Base-by-base conservation (phyloP, 1,284 basidiomycete species). In the Peniophora sp. region DNA sequence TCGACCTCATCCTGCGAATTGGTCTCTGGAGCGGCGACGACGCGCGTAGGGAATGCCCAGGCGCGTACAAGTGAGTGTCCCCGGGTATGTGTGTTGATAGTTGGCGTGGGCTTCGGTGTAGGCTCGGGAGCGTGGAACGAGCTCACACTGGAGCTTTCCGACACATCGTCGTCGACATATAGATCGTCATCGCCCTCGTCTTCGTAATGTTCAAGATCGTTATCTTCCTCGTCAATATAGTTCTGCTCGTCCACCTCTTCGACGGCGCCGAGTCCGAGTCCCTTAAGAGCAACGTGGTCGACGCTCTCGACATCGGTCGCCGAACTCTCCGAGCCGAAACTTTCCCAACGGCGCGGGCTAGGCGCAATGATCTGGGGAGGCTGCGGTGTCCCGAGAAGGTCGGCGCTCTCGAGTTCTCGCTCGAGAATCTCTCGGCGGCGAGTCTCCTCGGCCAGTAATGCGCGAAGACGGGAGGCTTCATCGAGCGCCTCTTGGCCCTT, bases 21-120 rank as follows among this genome's bases (percentile, higher is more conserved):
- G 1, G 58, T 59, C 18, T 46, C 58, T 9, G 57, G 52, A 12
- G 57, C 51, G 20, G 60, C 48, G 17, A 58, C 48, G 17, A 60
- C 55, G 39, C 65, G 71, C 34, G 63, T 68, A 0, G 85, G 83
- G 67, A 89, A 89, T 0, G 81, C 83, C 87, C 87, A 89, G 0
- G 71, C 71, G 64, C 76, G 82, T 22, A 78, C 78, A 22, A 87
- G 69, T 0, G 84, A 83, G 2, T 70, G 65, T 15, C 54, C 61
- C 22, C 68, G 60, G n/a, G 52, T 54, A 54, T 76, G 71, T 15
- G 46, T 55, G 42, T 15, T 60, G 58, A 15, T 57, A 35, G 69
- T 64, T 15, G 66, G 63, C 0, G 61, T 54, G 1, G 60, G 58
- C 17, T 57, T 52, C 10, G 58, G 52, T 35, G 47, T 59, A 17